Conservation (phyloP, 2,329 filamentous ascomycete genomes). For the Colletotrichum sublineola region DNA sequence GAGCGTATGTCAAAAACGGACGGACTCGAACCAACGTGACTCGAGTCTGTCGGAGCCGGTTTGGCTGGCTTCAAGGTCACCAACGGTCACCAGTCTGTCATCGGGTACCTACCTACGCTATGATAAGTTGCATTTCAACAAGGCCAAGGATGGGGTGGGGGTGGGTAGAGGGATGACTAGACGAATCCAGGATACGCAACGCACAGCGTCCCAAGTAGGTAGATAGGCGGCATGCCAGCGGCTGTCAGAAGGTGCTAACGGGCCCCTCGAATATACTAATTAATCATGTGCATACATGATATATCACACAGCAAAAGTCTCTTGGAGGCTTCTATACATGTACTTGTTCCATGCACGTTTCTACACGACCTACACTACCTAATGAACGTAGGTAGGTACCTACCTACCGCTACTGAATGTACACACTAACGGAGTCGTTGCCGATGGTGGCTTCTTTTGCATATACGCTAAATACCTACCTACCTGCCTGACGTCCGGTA, state of each 20-base stretch:
- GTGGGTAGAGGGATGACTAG: background rate
- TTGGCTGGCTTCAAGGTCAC: background rate
- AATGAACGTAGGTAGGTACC: too few relatives aligned
- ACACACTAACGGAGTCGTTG: background rate
- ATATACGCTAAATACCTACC: background rate
- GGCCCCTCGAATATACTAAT: background rate
- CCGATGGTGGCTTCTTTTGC: slow-evolving; percentile 18
- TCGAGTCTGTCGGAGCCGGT: background rate
- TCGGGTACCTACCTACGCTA: background rate
- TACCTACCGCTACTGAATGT: too few relatives aligned
- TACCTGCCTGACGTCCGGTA: background rate
- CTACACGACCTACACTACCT: background rate
- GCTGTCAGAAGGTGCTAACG: slow-evolving; percentile 5
- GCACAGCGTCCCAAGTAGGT: background rate
- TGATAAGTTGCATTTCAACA: slow-evolving; percentile 1
- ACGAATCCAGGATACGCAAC: background rate
- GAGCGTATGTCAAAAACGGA: background rate
- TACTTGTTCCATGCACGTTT: slow-evolving; percentile 38
- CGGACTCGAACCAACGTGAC: background rate
- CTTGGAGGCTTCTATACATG: slow-evolving; percentile 28
- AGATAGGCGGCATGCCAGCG: background rate
- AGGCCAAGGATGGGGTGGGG: background rate
- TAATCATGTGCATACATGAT: background rate
- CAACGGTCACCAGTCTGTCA: background rate
- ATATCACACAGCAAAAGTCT: background rate